Evolutionary conservation across 192 early-diverging fungal genomes (phyloP).

Genomic region (Gamsiella multidivaricata): DNA sequence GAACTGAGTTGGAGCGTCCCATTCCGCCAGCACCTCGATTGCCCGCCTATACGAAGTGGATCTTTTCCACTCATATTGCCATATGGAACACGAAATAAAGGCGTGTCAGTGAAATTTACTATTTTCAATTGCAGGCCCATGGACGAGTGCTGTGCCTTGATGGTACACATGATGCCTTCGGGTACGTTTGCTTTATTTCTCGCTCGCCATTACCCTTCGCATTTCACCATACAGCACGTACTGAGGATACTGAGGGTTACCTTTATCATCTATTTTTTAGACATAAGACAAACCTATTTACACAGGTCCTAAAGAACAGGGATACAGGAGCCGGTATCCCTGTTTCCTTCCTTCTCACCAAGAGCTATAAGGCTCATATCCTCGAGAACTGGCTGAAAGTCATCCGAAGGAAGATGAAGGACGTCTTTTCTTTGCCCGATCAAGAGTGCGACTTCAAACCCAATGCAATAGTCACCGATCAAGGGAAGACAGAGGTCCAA

Average conservation of each 20-base stretch:
- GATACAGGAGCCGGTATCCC: not conserved
- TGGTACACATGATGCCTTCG: slow-evolving; percentile 10
- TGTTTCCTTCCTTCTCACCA: not conserved
- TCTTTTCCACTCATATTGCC: no score
- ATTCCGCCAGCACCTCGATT: no score
- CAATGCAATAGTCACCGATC: slow-evolving; percentile 11
- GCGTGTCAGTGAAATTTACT: no score
- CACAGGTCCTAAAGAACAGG: slow-evolving; percentile 10
- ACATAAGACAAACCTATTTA: not conserved
- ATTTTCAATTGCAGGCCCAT: not conserved
- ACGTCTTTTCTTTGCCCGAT: not conserved
- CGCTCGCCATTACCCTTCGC: not conserved
- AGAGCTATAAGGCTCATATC: not conserved
- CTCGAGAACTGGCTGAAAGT: not conserved
- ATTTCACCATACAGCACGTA: no score
- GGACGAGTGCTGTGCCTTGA: slow-evolving; percentile 8
- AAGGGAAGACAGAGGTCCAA: slow-evolving; percentile 9
- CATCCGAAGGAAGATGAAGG: not conserved
- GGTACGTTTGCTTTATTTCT: not conserved
- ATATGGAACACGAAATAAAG: no score
- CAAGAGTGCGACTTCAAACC: not conserved
- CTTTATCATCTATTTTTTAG: not conserved
- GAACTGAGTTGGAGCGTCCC: no score
- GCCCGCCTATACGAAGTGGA: no score
- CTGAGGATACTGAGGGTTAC: not conserved